Percentiles rank a stretch among this genome's conserved stretches.
These are phyloP conservation scores for Mallotus nudiflorus DNA, from an alignment of 345 rosid genomes.

Conservation along the genomic window DNA sequence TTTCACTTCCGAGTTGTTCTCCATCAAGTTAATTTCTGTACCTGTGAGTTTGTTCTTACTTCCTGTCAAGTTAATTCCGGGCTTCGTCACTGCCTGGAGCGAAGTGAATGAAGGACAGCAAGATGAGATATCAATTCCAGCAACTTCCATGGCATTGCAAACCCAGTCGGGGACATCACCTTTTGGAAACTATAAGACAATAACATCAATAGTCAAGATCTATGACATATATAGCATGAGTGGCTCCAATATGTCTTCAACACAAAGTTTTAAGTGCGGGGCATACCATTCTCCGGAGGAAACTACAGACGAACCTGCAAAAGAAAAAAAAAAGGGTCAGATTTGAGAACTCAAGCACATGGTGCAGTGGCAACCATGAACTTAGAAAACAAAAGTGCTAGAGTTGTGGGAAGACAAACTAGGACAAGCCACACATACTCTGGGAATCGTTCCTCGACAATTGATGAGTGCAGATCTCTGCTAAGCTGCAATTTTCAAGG, in stretches of 20 bases:
- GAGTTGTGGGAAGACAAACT: not conserved
- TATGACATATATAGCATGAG: not conserved
- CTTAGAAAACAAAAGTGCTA: not conserved
- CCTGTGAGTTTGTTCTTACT: too few species aligned
- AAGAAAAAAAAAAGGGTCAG: not conserved
- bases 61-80: too few species aligned
- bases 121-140: constrained; percentile 64
- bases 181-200: constrained; percentile 58
- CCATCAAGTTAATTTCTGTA: too few species aligned
- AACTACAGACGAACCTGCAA: constrained; percentile 65
- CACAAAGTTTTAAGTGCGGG: not conserved
- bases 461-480: constrained; percentile 62
- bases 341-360: not conserved
- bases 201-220: constrained; percentile 11
- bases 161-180: constrained; percentile 84
- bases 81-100: too few species aligned
- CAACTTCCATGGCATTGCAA: constrained; percentile 84
- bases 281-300: constrained; percentile 74
- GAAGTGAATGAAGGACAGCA: constrained; percentile 42
- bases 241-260: not conserved
- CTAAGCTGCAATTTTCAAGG: constrained; percentile 55
- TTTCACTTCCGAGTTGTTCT: too few species aligned
- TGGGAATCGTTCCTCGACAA: constrained; percentile 57
- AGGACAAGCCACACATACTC: constrained; percentile 43
- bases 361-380: not conserved